Percentiles rank a stretch among this genome's conserved stretches.
phyloP scores from a whole-genome alignment of 1,139 yeast genomes.

The Candida pseudoviswanathii region DNA sequence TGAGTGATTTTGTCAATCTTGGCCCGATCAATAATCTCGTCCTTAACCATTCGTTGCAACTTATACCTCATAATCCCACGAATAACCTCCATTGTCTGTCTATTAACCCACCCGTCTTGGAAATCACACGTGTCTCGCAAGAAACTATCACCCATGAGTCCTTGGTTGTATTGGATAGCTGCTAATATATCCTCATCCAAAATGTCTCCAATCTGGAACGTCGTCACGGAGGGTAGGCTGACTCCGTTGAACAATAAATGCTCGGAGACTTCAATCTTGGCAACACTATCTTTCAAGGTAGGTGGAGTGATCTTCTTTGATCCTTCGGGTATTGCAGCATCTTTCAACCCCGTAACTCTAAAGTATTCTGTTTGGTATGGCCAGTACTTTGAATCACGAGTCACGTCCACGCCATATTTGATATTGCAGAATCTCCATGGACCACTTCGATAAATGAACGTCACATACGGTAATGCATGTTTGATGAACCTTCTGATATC shows the following conservation, averaged over 20 bases:
- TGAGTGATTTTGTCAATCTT: conserved; percentile 48
- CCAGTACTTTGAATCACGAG: conserved; percentile 54
- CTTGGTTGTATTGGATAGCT: conserved; percentile 42
- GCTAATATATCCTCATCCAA: conserved; percentile 62
- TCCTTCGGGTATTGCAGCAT: conserved; percentile 20
- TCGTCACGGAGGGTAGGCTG: conserved; percentile 65
- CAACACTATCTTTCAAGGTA: conserved; percentile 8
- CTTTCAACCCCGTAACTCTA: conserved; percentile 48
- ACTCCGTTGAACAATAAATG: conserved; percentile 73
- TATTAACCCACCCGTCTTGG: conserved; percentile 77
- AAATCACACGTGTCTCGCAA: conserved; percentile 45
- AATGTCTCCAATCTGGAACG: conserved; percentile 83
- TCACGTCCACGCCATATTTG: conserved; percentile 79
- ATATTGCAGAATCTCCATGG: conserved; percentile 96
- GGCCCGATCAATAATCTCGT: conserved; percentile 39
- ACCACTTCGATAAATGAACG: conserved; percentile 82
- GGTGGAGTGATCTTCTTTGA: conserved; percentile 8
- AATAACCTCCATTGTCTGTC: conserved; percentile 60
- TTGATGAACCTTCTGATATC: conserved; percentile 57
- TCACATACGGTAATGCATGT: conserved; percentile 79
- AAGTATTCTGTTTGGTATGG: conserved; percentile 85
- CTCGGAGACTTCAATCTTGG: conserved; percentile 39
- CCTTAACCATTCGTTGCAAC: conserved; percentile 54
- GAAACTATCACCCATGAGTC: conserved; percentile 39
- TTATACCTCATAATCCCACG: conserved; percentile 76